Conservation (phyloP, 1,284 basidiomycete genomes). For the Irpex rosettiformis region DNA sequence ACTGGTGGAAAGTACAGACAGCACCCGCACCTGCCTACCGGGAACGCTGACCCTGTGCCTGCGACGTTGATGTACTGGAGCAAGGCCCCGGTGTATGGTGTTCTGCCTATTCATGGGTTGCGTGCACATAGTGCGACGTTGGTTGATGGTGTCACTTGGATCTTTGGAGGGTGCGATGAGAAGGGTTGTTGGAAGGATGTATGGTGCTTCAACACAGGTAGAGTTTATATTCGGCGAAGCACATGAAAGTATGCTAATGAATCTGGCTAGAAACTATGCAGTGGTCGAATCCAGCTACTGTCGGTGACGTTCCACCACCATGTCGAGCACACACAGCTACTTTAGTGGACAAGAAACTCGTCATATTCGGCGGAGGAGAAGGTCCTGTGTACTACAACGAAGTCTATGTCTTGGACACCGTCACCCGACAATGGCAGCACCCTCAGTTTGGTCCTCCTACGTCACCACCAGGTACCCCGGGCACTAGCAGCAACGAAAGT, state of each 20-base stretch:
- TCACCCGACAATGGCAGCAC: constrained; percentile 62
- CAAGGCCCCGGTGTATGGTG: constrained; percentile 76
- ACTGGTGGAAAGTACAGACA: constrained; percentile 18
- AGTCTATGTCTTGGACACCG: constrained; percentile 82
- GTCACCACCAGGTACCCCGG: background rate
- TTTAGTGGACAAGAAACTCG: constrained; percentile 75
- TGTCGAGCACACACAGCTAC: constrained; percentile 89
- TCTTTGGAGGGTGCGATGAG: constrained; percentile 89
- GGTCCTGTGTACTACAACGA: constrained; percentile 74
- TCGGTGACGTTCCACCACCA: constrained; percentile 76
- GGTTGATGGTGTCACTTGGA: constrained; percentile 79
- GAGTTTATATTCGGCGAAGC: constrained; percentile 21
- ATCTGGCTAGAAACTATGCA: constrained; percentile 76
- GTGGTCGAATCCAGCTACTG: constrained; percentile 77
- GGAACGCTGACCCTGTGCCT: constrained; percentile 49
- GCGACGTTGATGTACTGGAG: constrained; percentile 84
- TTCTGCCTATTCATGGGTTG: constrained; percentile 69
- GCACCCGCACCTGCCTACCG: constrained; percentile 50
- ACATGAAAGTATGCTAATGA: constrained; percentile 1
- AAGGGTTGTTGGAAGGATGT: constrained; percentile 75
- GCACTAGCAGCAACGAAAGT: background rate
- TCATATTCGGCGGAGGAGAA: constrained; percentile 86
- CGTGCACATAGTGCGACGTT: constrained; percentile 85
- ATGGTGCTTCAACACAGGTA: constrained; percentile 84
- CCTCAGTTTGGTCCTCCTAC: constrained; percentile 39